Conservation (phyloP, 441 rosid species). For the Daphne laureola region DNA sequence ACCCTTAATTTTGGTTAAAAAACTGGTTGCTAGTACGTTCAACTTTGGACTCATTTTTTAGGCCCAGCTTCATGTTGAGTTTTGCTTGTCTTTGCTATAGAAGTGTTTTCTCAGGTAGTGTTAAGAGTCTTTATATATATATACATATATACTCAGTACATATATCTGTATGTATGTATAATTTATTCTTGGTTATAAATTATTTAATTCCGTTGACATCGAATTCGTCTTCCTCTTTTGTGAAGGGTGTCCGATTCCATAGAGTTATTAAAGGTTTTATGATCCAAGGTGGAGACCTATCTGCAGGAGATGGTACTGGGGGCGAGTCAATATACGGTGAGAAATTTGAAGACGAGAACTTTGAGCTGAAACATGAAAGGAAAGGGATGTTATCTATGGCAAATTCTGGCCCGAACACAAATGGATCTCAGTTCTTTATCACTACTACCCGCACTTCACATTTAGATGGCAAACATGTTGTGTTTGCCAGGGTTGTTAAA, state of each 20-base stretch:
- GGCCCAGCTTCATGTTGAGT: no score
- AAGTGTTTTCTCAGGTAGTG: no score
- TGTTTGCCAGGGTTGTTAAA: constrained; percentile 78
- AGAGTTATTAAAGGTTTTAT: constrained; percentile 82
- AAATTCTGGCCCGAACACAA: constrained; percentile 76
- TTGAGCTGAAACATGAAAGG: constrained; percentile 86
- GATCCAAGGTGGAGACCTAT: constrained; percentile 94
- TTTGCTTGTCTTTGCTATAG: no score
- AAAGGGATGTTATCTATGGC: constrained; percentile 97
- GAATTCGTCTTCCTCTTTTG: constrained; percentile 4
- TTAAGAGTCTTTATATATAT: no score
- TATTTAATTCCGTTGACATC: background rate
- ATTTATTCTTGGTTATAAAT: constrained; percentile 1
- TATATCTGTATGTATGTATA: no score
- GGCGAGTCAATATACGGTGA: constrained; percentile 88
- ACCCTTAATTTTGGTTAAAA: no score
- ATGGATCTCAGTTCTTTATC: constrained; percentile 91
- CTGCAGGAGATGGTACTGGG: constrained; percentile 86
- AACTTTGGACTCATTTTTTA: no score
- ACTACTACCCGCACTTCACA: constrained; percentile 81
- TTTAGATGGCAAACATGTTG: constrained; percentile 91
- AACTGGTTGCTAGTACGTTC: no score
- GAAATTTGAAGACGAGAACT: constrained; percentile 90
- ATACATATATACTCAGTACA: no score
- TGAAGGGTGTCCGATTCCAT: constrained; percentile 77